These are phyloP conservation scores for Garcia nutans DNA, from an alignment of 345 rosid species.

Conservation along the genomic window DNA sequence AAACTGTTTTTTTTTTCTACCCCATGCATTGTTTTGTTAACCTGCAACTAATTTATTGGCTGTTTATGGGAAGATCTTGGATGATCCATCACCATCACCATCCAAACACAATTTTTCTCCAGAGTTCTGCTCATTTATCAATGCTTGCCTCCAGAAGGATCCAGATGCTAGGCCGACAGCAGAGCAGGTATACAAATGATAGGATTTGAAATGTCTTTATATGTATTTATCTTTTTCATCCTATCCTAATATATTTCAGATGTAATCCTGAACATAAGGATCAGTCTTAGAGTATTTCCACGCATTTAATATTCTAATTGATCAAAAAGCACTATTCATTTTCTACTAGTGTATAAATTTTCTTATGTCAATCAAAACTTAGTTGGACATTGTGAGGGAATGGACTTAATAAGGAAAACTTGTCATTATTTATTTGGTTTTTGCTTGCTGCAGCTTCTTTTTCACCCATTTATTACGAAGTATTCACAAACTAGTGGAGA, in stretches of 20 bases:
- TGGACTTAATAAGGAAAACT: neutral
- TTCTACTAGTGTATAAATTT: neutral
- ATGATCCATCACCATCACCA: conserved; percentile 92
- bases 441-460: conserved; percentile 65
- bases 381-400: neutral
- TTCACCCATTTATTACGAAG: conserved; percentile 80
- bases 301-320: neutral
- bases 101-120: conserved; percentile 59
- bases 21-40: neutral
- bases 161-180: conserved; percentile 85
- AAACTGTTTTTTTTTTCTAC: neutral
- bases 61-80: conserved; percentile 64
- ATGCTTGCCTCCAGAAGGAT: conserved; percentile 84
- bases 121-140: conserved; percentile 88
- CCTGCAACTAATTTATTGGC: conserved; percentile 4
- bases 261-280: neutral
- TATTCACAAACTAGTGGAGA: conserved; percentile 55
- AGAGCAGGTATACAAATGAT: conserved; percentile 57
- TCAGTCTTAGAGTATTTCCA: neutral
- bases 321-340: neutral
- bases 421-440: conserved; percentile 22
- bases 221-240: neutral
- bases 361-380: neutral
- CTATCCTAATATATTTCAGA: neutral
- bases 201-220: neutral